A percentile compares a stretch with the other conserved stretches of the same genome.
These are phyloP conservation scores for Clarireedia hainanense DNA, from an alignment of 2,329 filamentous ascomycete genomes.

Conservation along the genomic window DNA sequence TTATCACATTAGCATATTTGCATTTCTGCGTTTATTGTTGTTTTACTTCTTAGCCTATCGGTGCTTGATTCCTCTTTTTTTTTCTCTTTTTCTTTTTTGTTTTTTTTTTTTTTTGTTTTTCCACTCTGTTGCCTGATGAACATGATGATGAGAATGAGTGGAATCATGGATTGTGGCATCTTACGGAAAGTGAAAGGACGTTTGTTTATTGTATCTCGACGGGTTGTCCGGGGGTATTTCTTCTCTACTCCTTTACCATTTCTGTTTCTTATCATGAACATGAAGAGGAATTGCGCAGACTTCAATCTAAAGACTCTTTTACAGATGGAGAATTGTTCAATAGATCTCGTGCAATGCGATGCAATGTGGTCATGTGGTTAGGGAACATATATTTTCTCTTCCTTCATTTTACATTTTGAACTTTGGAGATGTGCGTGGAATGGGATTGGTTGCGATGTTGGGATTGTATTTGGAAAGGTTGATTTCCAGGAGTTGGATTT, in stretches of 20 bases:
- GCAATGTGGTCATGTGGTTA: too few species aligned
- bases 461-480: too few species aligned
- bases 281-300: too few species aligned
- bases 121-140: too few species aligned
- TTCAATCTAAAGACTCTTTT: too few species aligned
- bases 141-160: neutral
- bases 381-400: too few species aligned
- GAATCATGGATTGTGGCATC: neutral
- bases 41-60: neutral
- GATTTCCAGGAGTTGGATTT: too few species aligned
- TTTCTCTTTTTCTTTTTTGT: neutral
- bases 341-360: too few species aligned
- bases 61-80: neutral
- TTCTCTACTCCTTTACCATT: neutral
- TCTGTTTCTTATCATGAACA: neutral
- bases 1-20: neutral
- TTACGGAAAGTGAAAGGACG: neutral
- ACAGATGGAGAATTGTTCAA: too few species aligned
- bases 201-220: conserved; percentile 4
- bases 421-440: too few species aligned
- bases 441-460: too few species aligned
- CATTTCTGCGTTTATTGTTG: neutral
- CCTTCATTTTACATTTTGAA: too few species aligned
- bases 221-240: conserved; percentile 3
- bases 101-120: neutral